Conservation (phyloP, 169 alveolate genomes). For the Plasmodium vivax region DNA sequence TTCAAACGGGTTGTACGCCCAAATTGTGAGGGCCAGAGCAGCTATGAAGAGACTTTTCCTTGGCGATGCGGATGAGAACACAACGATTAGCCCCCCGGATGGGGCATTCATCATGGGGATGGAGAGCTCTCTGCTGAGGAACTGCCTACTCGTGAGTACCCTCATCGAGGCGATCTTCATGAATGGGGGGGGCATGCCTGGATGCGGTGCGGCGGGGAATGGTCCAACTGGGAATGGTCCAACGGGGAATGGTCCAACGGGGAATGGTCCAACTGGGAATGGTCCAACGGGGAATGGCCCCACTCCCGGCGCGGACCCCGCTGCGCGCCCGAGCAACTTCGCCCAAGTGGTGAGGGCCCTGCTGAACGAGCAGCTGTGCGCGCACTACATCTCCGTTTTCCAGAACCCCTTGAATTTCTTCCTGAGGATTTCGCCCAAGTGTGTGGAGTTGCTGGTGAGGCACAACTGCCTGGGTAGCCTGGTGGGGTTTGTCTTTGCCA, state of each 20-base stretch:
- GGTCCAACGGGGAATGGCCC: background rate
- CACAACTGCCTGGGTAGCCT: conserved; percentile 40
- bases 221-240: background rate
- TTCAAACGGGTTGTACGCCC: conserved; percentile 6
- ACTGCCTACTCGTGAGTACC: conserved; percentile 15
- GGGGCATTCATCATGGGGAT: background rate
- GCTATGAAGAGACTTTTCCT: conserved; percentile 12
- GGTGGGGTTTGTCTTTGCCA: conserved; percentile 35
- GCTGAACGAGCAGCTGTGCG: conserved; percentile 20
- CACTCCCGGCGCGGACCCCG: background rate
- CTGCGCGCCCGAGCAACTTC: background rate
- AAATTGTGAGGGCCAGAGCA: conserved; percentile 5
- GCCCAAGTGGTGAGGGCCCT: conserved; percentile 2
- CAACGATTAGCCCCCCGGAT: background rate
- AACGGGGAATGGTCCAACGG: background rate
- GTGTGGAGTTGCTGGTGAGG: conserved; percentile 5
- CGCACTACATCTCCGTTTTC: conserved; percentile 62
- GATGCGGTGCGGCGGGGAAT: background rate
- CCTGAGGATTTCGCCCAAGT: conserved; percentile 6
- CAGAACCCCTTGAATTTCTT: conserved; percentile 68
- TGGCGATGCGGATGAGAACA: background rate
- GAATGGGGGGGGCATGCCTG: background rate
- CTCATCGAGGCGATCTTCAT: conserved; percentile 20
- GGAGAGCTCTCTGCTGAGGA: conserved; percentile 2
- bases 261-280: background rate